Base-by-base conservation (phyloP, 495 filamentous ascomycete species). In the Lentithecium fluviatile region DNA sequence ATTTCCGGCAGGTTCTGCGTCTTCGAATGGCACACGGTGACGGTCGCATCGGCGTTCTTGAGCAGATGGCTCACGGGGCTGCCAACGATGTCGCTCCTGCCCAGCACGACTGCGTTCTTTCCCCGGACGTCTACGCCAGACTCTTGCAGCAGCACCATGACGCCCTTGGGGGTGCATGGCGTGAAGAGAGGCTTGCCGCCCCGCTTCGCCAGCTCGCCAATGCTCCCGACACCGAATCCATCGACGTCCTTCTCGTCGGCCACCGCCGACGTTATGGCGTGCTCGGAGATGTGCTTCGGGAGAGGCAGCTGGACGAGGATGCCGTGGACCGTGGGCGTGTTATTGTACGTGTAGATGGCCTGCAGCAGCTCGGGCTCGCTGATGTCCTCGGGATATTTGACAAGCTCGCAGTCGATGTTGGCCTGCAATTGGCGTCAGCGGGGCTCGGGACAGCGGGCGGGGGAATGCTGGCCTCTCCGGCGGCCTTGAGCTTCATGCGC, bases 401-500 rank as follows among this genome's bases (percentile, higher is more conserved):
- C 78, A 60, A 96, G 76, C 65, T 90, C 85, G 79, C 91, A 96
- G 59, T 81, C 80, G 69, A 98, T 97, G 71, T 89, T 90, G 69
- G 90, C 90, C 89, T 95, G 24, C 15, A 59, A 38, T 36, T 19
- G 13, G 12, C 29, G 45, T 58, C 38, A 65, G 50, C 15, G 10
- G 15, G n/a, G 23, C 24, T 48, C 13, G 1, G 6, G 13, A 2
- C 42, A 11, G 50, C 25, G 2, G 17, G 10, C 8, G 24, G 23
- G 15, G 21, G 26, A 12, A 45, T 7, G 17, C 48, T n/a, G 78
- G 93, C 90, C 82, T 98, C 93, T 73, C 92, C 82, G 26, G 94
- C 94, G 56, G 94, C 94, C 80, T 96, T 97, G 69, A 97, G 74
- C 77, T 98, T 98, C 94, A 98, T 98, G 77, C 91, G 90, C 73